These are phyloP conservation scores for Sextonia rubra DNA, from an alignment of 164 flowering plant genomes.

Conservation along the genomic window DNA sequence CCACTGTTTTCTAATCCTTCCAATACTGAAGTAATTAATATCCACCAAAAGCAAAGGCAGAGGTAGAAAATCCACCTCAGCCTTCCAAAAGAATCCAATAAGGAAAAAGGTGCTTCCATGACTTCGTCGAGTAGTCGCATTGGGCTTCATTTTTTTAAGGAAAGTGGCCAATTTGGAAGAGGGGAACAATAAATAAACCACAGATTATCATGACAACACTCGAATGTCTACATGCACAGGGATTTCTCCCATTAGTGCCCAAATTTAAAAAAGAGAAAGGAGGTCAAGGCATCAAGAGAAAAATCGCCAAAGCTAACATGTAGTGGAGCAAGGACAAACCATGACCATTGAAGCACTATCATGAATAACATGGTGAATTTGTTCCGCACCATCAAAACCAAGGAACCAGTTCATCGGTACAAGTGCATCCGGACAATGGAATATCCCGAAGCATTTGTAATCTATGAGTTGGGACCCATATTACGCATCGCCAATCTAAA, in stretches of 20 bases:
- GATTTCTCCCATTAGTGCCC: conserved; percentile 14
- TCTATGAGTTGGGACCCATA: background rate
- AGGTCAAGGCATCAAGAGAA: conserved; percentile 1
- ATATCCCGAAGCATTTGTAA: too few species aligned
- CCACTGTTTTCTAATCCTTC: conserved; percentile 6
- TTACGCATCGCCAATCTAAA: background rate
- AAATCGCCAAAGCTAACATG: conserved; percentile 9
- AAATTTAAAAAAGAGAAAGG: background rate
- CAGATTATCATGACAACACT: conserved; percentile 5
- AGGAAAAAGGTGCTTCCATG: conserved; percentile 4
- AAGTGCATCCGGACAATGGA: background rate
- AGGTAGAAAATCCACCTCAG: background rate
- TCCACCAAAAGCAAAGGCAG: background rate
- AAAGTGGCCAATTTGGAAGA: conserved; percentile 24
- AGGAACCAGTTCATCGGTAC: background rate
- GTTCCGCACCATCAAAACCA: conserved; percentile 23
- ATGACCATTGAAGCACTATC: conserved; percentile 17
- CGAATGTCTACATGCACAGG: conserved; percentile 16
- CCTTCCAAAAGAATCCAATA: background rate
- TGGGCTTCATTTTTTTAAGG: conserved; percentile 5
- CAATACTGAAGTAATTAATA: background rate
- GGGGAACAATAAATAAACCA: background rate
- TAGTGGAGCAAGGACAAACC: conserved; percentile 2
- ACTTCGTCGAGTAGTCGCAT: conserved; percentile 50
- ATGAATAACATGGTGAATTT: conserved; percentile 16